Evolutionary conservation across 306 rosid genomes (phyloP), one percentile per base, ranked within the genome.

Genomic region (Corylus avellana): DNA sequence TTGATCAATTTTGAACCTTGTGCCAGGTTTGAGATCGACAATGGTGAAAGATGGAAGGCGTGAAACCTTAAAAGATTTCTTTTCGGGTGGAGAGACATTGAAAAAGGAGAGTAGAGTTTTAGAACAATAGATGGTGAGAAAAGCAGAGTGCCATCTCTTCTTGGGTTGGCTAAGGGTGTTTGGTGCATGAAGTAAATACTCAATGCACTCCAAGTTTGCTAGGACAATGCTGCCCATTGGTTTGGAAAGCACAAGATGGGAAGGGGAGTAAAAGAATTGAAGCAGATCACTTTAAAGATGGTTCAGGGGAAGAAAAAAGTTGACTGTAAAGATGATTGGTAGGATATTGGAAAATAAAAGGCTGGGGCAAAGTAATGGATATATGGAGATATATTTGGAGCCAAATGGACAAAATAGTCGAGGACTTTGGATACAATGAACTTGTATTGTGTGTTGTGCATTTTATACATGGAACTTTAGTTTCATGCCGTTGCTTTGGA

Each of bases 71-170:
- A 12, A 4, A 20, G 2, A 7, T 58, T 22, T 2, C 64, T 1
- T 1, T 25, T 57, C 54, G 47, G 50, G 37, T 1, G 0, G 7
- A 8, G 63, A 18, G 13, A 46, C 9, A 29, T 72, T 57, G 63
- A 64, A 25, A 22, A 78, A 57, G 12, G 79, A 78, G 17, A 75
- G 16, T 22, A 87, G 56, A 12, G 86, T 86, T 57, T 73, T 73
- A 14, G 83, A 88, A 71, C 86, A 88, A 55, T 83, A 85, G 58
- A 88, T 73, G 49, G 59, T 61, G 12, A 79, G 17, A 71, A 85
- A 83, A 29, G 89, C 89, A 1, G 82, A 72, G n/a, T 37, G 86
- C 90, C 90, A 84, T 70, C 78, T 82, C 35, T 85, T 80, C 7
- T 71, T 74, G 62, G 62, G 37, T 51, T 7, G n/a, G 49, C 48